Evolutionary conservation across 208 protist species (phyloP), one percentile per base, ranked within the genome.

Genomic region (Trypanosoma mega): DNA sequence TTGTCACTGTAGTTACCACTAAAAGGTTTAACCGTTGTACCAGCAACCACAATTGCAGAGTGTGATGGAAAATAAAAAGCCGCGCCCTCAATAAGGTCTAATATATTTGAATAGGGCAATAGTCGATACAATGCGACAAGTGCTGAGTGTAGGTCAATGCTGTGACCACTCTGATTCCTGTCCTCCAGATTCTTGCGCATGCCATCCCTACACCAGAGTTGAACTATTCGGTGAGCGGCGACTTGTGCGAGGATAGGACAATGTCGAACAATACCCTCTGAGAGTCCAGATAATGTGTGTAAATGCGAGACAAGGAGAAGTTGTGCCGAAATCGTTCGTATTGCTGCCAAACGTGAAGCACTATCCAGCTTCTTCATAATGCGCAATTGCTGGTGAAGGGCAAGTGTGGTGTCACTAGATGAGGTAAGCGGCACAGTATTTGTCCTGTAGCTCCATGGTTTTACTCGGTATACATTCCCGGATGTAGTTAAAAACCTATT

Each of bases 61-160:
- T 6, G 34, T 39, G 34, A 12, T 16, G 12, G 12, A 12, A 39
- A 12, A n/a, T 37, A 53, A 23, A 53, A 31, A 29, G 52, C 47
- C 23, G 30, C 26, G 36, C 31, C 37, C 26, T 71, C 56, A 4
- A 71, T 14, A 9, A 64, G 12, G 18, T 64, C 64, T 29, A 64
- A 9, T 18, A 64, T 36, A 47, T 63, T 27, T 20, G 30, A 33
- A 48, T 71, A 49, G 23, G 64, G 64, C n/a, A 71, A 26, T n/a
- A 71, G 29, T 9, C 31, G 36, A 58, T 71, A 34, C n/a, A 71
- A 27, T 46, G 56, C 56, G 16, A 36, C 34, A 12, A 39, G 34
- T 16, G 34, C 34, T 71, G 18, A 64, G 3, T 14, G 20, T 56
- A 18, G 46, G 50, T 16, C 21, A n/a, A 14, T 23, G 16, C 23